These are phyloP conservation scores for Cyclotella kingstonii DNA, from an alignment of 108 stramenopile genomes.

Conservation along the genomic window DNA sequence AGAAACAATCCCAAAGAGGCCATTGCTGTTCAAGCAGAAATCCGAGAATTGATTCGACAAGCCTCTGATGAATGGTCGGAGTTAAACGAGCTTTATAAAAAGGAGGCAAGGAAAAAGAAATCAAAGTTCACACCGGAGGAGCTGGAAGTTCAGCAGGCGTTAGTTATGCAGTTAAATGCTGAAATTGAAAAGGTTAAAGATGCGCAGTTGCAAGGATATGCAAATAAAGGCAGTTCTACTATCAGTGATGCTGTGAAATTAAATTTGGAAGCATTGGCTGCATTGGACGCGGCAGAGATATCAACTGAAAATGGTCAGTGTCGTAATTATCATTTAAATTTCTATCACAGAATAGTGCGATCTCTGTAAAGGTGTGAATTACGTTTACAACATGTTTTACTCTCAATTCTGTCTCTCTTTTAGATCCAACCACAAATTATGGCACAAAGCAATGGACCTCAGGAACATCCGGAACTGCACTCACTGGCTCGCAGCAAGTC, in stretches of 20 bases:
- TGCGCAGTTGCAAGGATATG: slow-evolving; percentile 71
- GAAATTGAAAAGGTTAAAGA: slow-evolving; percentile 87
- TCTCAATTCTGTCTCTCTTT: background rate
- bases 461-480: slow-evolving; percentile 37
- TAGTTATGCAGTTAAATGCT: slow-evolving; percentile 68
- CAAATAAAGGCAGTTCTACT: slow-evolving; percentile 46
- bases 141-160: slow-evolving; percentile 72
- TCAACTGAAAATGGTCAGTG: slow-evolving; percentile 10
- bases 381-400: background rate
- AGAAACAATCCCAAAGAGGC: slow-evolving; percentile 71
- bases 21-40: slow-evolving; percentile 76
- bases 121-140: slow-evolving; percentile 85
- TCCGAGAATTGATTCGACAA: slow-evolving; percentile 73
- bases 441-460: slow-evolving; percentile 23
- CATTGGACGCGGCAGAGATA: slow-evolving; percentile 36
- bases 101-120: slow-evolving; percentile 83
- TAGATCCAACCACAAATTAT: slow-evolving; percentile 9
- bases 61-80: slow-evolving; percentile 83
- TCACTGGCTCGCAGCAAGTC: slow-evolving; percentile 71
- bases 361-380: slow-evolving; percentile 32
- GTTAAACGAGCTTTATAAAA: slow-evolving; percentile 78
- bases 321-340: no score
- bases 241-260: slow-evolving; percentile 47
- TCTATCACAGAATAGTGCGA: no score
- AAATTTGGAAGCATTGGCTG: slow-evolving; percentile 61